These are phyloP conservation scores for carrot (Daucus carota) DNA, from an alignment of 129 eudicot species.

Conservation along the genomic window DH1_v3.0 NC_030387.2:30994001-30994500, in stretches of 20 bases:
- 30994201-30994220: background rate
- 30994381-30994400: background rate
- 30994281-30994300: background rate
- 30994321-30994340: background rate
- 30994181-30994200: background rate
- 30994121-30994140: background rate
- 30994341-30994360: fast-evolving
- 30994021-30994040: background rate
- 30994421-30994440: background rate
- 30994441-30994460: background rate
- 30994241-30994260: background rate
- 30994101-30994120: fast-evolving
- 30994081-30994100: background rate
- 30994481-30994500: background rate
- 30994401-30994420: background rate
- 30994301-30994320: background rate
- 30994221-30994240: background rate
- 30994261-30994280: background rate
- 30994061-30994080: background rate
- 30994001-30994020: background rate
- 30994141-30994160: background rate
- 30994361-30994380: fast-evolving
- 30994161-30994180: background rate
- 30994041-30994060: background rate
- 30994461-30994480: background rate